Base-by-base conservation (phyloP, 106 monocot species). In the Apostasia ramifera region DNA sequence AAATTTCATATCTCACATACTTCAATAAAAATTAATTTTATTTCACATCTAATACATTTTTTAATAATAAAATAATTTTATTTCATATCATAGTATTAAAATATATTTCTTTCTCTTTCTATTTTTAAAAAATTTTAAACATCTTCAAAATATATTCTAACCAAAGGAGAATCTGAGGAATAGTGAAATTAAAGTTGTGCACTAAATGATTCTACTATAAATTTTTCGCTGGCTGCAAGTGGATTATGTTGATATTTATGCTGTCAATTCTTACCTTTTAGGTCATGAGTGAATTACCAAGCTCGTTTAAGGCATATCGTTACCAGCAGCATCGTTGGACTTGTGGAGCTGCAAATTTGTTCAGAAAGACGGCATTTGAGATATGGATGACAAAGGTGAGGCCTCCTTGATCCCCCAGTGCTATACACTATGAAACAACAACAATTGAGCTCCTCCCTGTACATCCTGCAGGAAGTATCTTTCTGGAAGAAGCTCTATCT, bases 261-360 rank as follows among this genome's bases (percentile, higher is more conserved):
- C 2, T 13, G 48, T 48, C 47, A 49, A 26, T 26, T 26, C 26
- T 26, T 26, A 26, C 26, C 26, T 26, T 26, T 48, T 65, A 94
- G 94, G 91, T 91, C 7, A 85, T 83, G 57, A 91, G 91, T 65
- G 94, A 94, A 58, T 77, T 94, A 5, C 94, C 94, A 46, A 85
- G 94, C 57, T 81, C 68, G 63, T 91, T 91, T 68, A 85, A 81
- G 43, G 88, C 91, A 41, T 94, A 88, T 53, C 81, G 94, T 5
- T 67, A 73, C 74, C 94, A 94, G 56, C 94, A 94, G 56, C 88
- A 91, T 73, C 77, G 94, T 8, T 94, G 94, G 94, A 81, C 94
- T 6, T 91, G 91, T 64, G 91, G 94, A 41, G 85, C 94, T 42
- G 83, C 94, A 63, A 94, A 91, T 67, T 63, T 94, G 26, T 91